These are phyloP conservation scores for Fusarium pseudoanthophilum DNA, from an alignment of 2,329 filamentous ascomycete genomes.

Conservation along the genomic window DNA sequence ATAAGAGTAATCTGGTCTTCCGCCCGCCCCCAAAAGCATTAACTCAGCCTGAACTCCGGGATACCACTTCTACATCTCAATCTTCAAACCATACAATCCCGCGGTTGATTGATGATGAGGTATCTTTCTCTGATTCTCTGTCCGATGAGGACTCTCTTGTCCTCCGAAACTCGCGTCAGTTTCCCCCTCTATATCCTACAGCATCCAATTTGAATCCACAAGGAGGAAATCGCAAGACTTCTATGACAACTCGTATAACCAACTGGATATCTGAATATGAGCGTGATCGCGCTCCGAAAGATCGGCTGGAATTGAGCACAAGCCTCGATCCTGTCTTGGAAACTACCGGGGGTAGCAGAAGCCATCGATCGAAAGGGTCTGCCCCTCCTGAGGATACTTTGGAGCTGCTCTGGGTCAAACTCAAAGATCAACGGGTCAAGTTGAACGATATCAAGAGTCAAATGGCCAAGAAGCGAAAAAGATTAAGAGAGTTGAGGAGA, in stretches of 20 bases:
- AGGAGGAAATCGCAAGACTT: constrained; percentile 41
- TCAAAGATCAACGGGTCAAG: constrained; percentile 50
- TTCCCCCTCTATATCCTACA: constrained; percentile 49
- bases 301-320: constrained; percentile 15
- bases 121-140: constrained; percentile 38
- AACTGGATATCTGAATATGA: constrained; percentile 50
- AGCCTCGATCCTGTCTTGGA: constrained; percentile 10
- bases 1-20: not conserved
- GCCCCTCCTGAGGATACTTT: constrained; percentile 46
- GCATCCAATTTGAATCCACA: constrained; percentile 34
- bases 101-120: constrained; percentile 32
- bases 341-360: constrained; percentile 16
- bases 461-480: constrained; percentile 49
- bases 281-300: constrained; percentile 41
- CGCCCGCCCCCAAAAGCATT: not conserved
- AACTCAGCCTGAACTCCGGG: constrained; percentile 5
- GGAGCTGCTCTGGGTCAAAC: constrained; percentile 50
- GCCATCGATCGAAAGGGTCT: constrained; percentile 27
- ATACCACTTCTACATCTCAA: constrained; percentile 27
- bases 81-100: constrained; percentile 41
- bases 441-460: constrained; percentile 45
- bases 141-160: constrained; percentile 46
- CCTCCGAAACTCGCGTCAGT: constrained; percentile 47
- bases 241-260: constrained; percentile 49
- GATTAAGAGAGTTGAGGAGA: constrained; percentile 47